Conservation (phyloP, 495 filamentous ascomycete genomes). For the Penicillium chermesinum region DNA sequence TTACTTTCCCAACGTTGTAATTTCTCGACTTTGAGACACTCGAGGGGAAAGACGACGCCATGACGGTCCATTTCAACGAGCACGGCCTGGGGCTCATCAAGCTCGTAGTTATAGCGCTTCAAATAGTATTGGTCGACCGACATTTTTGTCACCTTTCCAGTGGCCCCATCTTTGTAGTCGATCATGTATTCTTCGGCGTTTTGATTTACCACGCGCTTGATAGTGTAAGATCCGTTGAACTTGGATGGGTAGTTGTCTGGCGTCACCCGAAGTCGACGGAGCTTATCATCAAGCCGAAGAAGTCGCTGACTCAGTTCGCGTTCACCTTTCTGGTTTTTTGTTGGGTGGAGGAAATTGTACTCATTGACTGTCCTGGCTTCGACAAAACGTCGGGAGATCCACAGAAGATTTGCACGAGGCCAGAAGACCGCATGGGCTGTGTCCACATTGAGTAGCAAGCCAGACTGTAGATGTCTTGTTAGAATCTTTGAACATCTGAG, state of each 20-base stretch:
- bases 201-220: slow-evolving; percentile 55
- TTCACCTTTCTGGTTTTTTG: slow-evolving; percentile 6
- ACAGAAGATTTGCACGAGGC: slow-evolving; percentile 29
- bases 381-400: slow-evolving; percentile 23
- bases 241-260: slow-evolving; percentile 51
- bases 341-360: slow-evolving; percentile 15
- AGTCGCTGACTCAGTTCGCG: slow-evolving; percentile 18
- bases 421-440: slow-evolving; percentile 39
- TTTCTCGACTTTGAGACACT: slow-evolving; percentile 55
- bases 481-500: neutral
- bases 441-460: slow-evolving; percentile 76
- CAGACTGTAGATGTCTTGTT: slow-evolving; percentile 31
- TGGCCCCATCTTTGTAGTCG: slow-evolving; percentile 47
- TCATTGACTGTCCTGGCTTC: slow-evolving; percentile 19
- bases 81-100: slow-evolving; percentile 56
- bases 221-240: slow-evolving; percentile 49
- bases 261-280: slow-evolving; percentile 62
- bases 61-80: slow-evolving; percentile 65
- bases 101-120: slow-evolving; percentile 53
- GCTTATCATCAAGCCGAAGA: slow-evolving; percentile 33
- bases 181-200: slow-evolving; percentile 56
- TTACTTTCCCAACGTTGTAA: slow-evolving; percentile 80
- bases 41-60: slow-evolving; percentile 69
- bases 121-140: slow-evolving; percentile 64
- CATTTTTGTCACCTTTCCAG: slow-evolving; percentile 33